Base-by-base conservation (phyloP, 192 early-diverging fungal species). In the Coemansia aciculifera region DNA sequence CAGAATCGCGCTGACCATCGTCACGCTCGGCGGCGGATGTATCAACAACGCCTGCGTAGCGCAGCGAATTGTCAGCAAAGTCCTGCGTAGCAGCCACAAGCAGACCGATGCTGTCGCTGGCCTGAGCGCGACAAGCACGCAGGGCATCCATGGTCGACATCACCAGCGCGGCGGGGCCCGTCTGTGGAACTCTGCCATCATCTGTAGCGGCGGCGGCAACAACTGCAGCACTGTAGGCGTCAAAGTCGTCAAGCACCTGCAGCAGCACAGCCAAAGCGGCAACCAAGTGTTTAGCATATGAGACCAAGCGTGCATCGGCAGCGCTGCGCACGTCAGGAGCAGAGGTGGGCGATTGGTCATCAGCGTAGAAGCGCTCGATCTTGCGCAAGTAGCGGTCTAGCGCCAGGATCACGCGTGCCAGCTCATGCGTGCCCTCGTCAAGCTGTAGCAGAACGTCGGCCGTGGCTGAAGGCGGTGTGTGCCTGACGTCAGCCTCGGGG, bases 231-330 rank as follows among this genome's bases (percentile, higher is more conserved):
- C 72, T 74, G 67, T 72, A 83, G 15, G 77, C 57, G 37, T 83
- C 81, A 63, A 83, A 72, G 67, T 83, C 81, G 38, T 83, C 81
- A 1, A 83, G 72, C 27, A 83, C 73, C 59, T 78, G 81, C 59
- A 83, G 71, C 68, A 83, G 68, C 57, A 78, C 76, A 0, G 81
- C 81, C 48, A 83, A 67, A 31, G 75, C 68, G 1, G 81, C 72
- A 0, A 83, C 77, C 38, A 83, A 67, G 43, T 75, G 77, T 49
- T 83, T 83, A 15, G 77, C 75, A n/a, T 79, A 83, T 15, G 77
- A 70, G 2, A 83, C 72, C 10, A 83, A 77, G 21, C 77, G 75
- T 3, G 73, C 73, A 31, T 79, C 73, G 23, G 72, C 72, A 3
- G 77, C 72, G 21, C 64, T 40, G 67, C 77, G 77, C 67, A 74